Percentiles rank a stretch among this genome's conserved stretches.
These are phyloP conservation scores for Sordaria brevicollis DNA, from an alignment of 495 filamentous ascomycete species.

Conservation along the genomic window DNA sequence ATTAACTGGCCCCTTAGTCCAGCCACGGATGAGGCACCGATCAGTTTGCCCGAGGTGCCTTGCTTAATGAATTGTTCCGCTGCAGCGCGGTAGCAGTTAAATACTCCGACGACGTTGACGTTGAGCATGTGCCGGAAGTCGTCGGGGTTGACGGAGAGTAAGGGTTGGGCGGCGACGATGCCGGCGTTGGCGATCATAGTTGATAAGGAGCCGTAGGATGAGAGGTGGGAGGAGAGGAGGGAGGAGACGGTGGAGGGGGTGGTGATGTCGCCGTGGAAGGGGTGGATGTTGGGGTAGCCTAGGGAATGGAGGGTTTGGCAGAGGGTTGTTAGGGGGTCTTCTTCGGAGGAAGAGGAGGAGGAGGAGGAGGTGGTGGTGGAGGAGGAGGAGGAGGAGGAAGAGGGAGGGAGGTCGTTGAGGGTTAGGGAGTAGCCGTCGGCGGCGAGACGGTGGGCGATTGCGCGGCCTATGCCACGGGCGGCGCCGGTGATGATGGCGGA, in stretches of 20 bases:
- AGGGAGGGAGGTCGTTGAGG: conserved; percentile 44
- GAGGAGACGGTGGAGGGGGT: conserved; percentile 34
- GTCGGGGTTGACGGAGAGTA: conserved; percentile 40
- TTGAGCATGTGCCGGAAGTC: conserved; percentile 41
- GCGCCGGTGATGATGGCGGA: conserved; percentile 49
- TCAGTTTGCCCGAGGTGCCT: conserved; percentile 38
- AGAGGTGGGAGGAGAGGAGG: conserved; percentile 37
- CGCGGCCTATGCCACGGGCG: conserved; percentile 47
- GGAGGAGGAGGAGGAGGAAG: neutral
- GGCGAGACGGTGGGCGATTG: conserved; percentile 49
- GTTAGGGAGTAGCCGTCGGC: conserved; percentile 51
- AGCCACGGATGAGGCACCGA: conserved; percentile 46
- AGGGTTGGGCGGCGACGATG: conserved; percentile 42
- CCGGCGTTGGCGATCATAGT: conserved; percentile 56
- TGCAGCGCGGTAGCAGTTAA: conserved; percentile 44
- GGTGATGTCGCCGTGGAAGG: conserved; percentile 45
- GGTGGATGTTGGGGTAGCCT: conserved; percentile 31
- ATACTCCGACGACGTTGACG: conserved; percentile 48
- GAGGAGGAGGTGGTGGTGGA: neutral
- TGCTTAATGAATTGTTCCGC: conserved; percentile 46
- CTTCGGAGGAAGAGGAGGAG: neutral
- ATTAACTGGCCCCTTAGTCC: conserved; percentile 43
- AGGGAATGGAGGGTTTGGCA: conserved; percentile 23
- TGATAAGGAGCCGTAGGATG: conserved; percentile 40
- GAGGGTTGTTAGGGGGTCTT: neutral